A percentile compares a stretch with the other conserved stretches of the same genome.
These are phyloP conservation scores for Saccharomyces kudriavzevii DNA, from an alignment of 805 yeast species.

Conservation along the genomic window DNA sequence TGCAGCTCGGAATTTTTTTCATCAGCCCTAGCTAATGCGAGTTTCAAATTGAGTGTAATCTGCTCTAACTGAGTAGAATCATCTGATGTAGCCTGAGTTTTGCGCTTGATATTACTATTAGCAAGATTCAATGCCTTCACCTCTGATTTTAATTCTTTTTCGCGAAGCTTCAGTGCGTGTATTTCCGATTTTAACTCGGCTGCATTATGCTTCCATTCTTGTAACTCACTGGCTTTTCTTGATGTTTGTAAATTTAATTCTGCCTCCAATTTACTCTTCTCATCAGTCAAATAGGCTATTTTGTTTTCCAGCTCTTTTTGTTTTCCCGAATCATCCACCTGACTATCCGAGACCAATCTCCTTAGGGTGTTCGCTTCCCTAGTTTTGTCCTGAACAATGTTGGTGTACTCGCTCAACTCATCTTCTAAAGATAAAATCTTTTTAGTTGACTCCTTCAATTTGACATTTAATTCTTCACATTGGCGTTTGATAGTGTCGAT, in stretches of 20 bases:
- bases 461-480: constrained; percentile 62
- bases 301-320: constrained; percentile 50
- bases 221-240: constrained; percentile 57
- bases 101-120: constrained; percentile 25
- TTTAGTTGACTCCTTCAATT: constrained; percentile 54
- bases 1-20: constrained; percentile 50
- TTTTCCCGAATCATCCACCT: constrained; percentile 45
- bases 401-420: constrained; percentile 69
- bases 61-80: constrained; percentile 28
- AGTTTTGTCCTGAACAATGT: constrained; percentile 68
- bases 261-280: constrained; percentile 51
- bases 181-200: constrained; percentile 34
- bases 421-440: constrained; percentile 66
- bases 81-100: constrained; percentile 20
- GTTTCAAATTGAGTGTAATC: constrained; percentile 38
- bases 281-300: constrained; percentile 46
- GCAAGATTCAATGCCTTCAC: constrained; percentile 25
- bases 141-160: constrained; percentile 24
- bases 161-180: constrained; percentile 34
- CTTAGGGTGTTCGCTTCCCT: constrained; percentile 71
- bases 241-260: constrained; percentile 42
- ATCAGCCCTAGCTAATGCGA: constrained; percentile 44
- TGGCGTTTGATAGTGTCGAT: constrained; percentile 51
- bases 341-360: constrained; percentile 58
- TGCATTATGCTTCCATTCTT: constrained; percentile 44